Evolutionary conservation across 192 early-diverging fungal genomes (phyloP).

Genomic region (Allomyces arbusculus): DNA sequence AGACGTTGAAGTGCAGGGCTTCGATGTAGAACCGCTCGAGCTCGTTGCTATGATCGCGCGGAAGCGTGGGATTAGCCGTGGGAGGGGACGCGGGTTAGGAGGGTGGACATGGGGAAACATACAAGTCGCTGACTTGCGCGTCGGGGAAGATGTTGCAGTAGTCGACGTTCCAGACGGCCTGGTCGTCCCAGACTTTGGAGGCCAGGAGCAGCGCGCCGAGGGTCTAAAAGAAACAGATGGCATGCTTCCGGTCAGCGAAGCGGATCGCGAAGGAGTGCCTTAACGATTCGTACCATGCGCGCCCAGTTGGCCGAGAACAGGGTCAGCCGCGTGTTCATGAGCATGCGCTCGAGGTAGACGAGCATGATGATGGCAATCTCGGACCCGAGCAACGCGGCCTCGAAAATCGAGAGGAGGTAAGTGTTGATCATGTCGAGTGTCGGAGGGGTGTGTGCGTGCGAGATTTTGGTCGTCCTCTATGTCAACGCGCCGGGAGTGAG

Average conservation of each 20-base stretch:
- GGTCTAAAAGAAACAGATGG: conserved; percentile 1
- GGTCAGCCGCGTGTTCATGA: conserved; percentile 29
- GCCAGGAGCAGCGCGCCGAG: conserved; percentile 50
- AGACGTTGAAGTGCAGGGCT: conserved; percentile 41
- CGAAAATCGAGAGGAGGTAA: conserved; percentile 43
- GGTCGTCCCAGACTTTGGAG: conserved; percentile 72
- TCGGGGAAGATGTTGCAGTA: conserved; percentile 59
- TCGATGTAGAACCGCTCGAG: conserved; percentile 43
- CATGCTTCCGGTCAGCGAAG: too few species aligned
- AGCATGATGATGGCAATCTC: conserved; percentile 40
- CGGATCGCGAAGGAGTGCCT: too few species aligned
- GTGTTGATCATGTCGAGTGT: conserved; percentile 30
- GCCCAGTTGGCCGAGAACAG: conserved; percentile 33
- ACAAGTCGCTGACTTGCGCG: conserved; percentile 41
- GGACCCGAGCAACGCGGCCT: conserved; percentile 33
- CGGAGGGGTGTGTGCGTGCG: conserved; percentile 8
- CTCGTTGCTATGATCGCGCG: conserved; percentile 24
- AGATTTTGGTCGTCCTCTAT: neutral
- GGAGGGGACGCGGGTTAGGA: neutral
- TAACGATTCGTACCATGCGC: conserved; percentile 6
- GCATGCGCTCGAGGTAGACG: conserved; percentile 53
- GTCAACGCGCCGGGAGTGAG: too few species aligned
- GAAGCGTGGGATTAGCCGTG: neutral
- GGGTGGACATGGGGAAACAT: conserved; percentile 6
- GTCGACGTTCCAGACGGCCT: conserved; percentile 66